Percentiles rank a stretch among this genome's conserved stretches.
Evolutionary conservation across 345 rosid species (phyloP).

Genomic region (Nasturtium officinale): DNA sequence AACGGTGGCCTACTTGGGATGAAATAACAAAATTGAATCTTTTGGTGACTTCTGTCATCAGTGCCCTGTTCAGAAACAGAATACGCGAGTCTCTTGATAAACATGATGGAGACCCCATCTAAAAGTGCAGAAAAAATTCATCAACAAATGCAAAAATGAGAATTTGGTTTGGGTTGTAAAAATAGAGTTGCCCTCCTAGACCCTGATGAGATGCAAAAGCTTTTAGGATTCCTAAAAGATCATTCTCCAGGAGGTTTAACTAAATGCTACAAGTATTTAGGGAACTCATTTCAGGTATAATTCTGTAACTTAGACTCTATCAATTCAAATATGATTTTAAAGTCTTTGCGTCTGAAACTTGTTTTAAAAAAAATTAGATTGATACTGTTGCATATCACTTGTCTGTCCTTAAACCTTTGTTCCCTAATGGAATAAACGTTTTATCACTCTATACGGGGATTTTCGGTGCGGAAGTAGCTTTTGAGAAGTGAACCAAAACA

Average conservation of each 20-base stretch:
- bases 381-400: too few relatives aligned
- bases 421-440: constrained; percentile 27
- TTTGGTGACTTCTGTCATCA: too few relatives aligned
- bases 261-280: constrained; percentile 25
- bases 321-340: not conserved
- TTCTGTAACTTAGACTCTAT: not conserved
- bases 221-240: constrained; percentile 41
- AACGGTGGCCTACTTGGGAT: constrained; percentile 77
- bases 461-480: too few relatives aligned
- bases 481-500: constrained; percentile 23
- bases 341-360: not conserved
- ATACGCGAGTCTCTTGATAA: too few relatives aligned
- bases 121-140: too few relatives aligned
- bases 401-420: constrained; percentile 12
- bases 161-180: constrained; percentile 47
- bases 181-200: constrained; percentile 56
- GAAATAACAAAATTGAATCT: constrained; percentile 18
- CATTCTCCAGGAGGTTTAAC: not conserved
- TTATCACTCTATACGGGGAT: constrained; percentile 35
- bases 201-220: constrained; percentile 58
- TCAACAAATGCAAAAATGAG: constrained; percentile 22
- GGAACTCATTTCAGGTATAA: constrained; percentile 35
- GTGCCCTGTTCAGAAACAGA: too few relatives aligned
- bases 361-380: not conserved
- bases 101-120: too few relatives aligned